These are phyloP conservation scores for Penicillium sp. DNA, from an alignment of 2,329 filamentous ascomycete species.

Conservation along the genomic window DNA sequence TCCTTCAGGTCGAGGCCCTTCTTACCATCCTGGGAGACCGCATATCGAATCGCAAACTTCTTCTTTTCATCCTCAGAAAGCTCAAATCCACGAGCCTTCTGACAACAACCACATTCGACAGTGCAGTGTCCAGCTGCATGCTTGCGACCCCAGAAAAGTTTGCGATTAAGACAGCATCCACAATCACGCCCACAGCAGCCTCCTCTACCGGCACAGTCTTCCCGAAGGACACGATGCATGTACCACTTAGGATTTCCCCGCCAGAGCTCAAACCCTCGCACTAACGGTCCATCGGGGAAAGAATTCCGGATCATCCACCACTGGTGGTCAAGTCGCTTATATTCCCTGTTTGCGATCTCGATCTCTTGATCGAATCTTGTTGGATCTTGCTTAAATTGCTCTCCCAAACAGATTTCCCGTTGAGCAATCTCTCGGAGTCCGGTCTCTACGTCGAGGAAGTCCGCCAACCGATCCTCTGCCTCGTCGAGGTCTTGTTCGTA, in stretches of 20 bases:
- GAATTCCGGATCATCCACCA: not conserved
- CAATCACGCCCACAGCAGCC: conserved; percentile 7
- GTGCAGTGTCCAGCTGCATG: conserved; percentile 5
- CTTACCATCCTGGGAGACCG: not conserved
- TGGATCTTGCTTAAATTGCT: not conserved
- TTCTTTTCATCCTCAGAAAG: not conserved
- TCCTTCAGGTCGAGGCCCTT: not conserved
- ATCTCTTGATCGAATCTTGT: not conserved
- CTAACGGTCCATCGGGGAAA: not conserved
- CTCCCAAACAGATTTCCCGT: not conserved
- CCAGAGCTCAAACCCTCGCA: conserved; percentile 3
- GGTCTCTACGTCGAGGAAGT: not conserved
- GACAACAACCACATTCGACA: conserved; percentile 6
- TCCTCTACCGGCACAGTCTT: not conserved
- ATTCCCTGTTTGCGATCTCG: not conserved
- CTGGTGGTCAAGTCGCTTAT: not conserved
- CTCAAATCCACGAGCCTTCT: not conserved
- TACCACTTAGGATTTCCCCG: conserved; percentile 5
- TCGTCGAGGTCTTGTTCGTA: not conserved
- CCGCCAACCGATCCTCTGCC: not conserved
- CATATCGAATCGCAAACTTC: not conserved
- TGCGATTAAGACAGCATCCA: conserved; percentile 3
- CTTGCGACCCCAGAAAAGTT: no score
- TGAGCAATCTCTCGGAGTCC: not conserved
- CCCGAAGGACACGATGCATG: conserved; percentile 3